phyloP scores from a whole-genome alignment of 768 basidiomycete species.

The Trametes meyenii region DNA sequence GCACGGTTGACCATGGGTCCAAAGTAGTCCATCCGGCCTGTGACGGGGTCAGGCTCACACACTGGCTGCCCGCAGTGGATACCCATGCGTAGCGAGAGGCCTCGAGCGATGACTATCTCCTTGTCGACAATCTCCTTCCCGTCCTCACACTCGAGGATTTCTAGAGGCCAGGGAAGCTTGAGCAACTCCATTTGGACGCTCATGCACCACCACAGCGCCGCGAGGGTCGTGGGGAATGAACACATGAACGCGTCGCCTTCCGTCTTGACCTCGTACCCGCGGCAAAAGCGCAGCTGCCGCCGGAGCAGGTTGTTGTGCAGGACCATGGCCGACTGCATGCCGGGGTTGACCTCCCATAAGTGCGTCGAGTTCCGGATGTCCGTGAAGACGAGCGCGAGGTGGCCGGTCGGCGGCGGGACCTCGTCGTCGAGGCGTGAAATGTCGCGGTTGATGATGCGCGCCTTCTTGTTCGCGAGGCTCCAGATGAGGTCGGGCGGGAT shows the following conservation, averaged over 20 bases:
- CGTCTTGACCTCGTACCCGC: slow-evolving; percentile 98
- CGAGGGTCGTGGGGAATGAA: slow-evolving; percentile 86
- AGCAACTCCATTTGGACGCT: slow-evolving; percentile 84
- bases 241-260: slow-evolving; percentile 99
- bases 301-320: slow-evolving; percentile 88
- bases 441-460: slow-evolving; percentile 56
- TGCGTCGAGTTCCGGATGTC: slow-evolving; percentile 97
- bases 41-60: slow-evolving; percentile 74
- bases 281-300: slow-evolving; percentile 82
- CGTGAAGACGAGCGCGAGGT: slow-evolving; percentile 93
- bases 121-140: slow-evolving; percentile 79
- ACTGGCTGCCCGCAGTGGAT: slow-evolving; percentile 91
- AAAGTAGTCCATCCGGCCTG: slow-evolving; percentile 94
- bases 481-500: slow-evolving; percentile 42
- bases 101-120: slow-evolving; percentile 75
- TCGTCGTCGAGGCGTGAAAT: slow-evolving; percentile 72
- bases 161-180: slow-evolving; percentile 85
- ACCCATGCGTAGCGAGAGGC: slow-evolving; percentile 95
- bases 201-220: slow-evolving; percentile 90
- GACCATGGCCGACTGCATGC: slow-evolving; percentile 93
- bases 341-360: slow-evolving; percentile 93
- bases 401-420: slow-evolving; percentile 82
- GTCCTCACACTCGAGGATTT: slow-evolving; percentile 91
- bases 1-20: slow-evolving; percentile 96
- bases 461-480: slow-evolving; percentile 33